Evolutionary conservation across 2,329 filamentous ascomycete species (phyloP), one percentile per base, ranked within the genome.

Genomic region (Talaromyces sp.): DNA sequence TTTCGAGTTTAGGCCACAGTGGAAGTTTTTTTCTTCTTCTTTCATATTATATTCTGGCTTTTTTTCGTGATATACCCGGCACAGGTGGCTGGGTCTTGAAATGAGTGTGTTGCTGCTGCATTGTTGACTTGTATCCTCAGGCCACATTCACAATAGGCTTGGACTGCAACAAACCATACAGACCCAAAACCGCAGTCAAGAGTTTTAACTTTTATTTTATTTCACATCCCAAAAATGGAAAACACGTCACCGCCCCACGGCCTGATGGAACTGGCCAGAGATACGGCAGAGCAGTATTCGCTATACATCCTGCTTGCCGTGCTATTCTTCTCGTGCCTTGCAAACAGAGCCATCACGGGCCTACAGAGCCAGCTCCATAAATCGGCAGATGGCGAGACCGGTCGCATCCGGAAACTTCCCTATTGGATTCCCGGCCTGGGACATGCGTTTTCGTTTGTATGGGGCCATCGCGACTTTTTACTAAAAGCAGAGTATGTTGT

Each of bases 361-460:
- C 36, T 78, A 15, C 71, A 69, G 49, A 73, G 71, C 57, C 64
- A 65, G n/a, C 67, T 67, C 30, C 66, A 63, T 56, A 62, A 57
- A 22, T 60, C 58, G 36, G 64, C 65, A 53, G 55, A 67, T n/a
- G 67, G 67, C n/a, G 64, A 68, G 39, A 58, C 70, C 47, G 69
- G 69, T 65, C 73, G 72, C 59, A 77, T 83, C 63, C 81, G 80
- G 69, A 71, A 78, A 60, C 65, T 82, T 25, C 83, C 84, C 30
- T 88, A 88, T 71, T 88, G 84, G 82, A 70, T 88, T 8, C 85
- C 85, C 1, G 76, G 82, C 57, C 39, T 87, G 9, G 83, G 84
- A 44, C 83, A 88, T 74, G 76, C 80, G 7, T 66, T 81, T 47
- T 73, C 72, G 22, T 81, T 85, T 65, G 71, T 78, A 22, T 75